These are phyloP conservation scores for Exophiala bonariae DNA, from an alignment of 2,329 filamentous ascomycete genomes.

Conservation along the genomic window DNA sequence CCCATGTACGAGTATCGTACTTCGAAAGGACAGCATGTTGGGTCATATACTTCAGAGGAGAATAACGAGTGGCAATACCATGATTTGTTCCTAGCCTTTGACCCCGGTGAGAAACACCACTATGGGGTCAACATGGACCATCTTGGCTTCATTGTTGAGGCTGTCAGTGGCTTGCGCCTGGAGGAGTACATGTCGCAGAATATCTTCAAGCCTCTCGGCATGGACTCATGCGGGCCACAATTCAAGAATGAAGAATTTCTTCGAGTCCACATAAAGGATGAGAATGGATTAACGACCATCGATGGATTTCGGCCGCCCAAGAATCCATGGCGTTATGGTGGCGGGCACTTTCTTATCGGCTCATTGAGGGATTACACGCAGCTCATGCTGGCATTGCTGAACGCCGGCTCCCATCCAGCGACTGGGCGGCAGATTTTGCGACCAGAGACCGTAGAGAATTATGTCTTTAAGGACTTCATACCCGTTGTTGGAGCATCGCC, in stretches of 20 bases:
- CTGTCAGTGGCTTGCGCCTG: slow-evolving; percentile 42
- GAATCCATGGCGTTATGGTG: too few species aligned
- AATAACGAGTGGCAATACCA: slow-evolving; percentile 9
- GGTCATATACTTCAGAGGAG: slow-evolving; percentile 1
- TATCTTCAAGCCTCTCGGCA: slow-evolving; percentile 47
- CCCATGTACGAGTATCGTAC: slow-evolving; percentile 11
- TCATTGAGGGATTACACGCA: slow-evolving; percentile 22
- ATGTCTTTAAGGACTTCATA: slow-evolving; percentile 20
- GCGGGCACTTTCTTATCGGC: too few species aligned
- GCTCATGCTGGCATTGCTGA: slow-evolving; percentile 18
- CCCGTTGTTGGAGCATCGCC: too few species aligned
- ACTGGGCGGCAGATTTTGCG: slow-evolving; percentile 20
- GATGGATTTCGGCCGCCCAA: too few species aligned
- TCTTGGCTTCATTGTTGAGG: slow-evolving; percentile 50
- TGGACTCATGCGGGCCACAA: slow-evolving; percentile 24
- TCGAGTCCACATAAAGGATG: too few species aligned
- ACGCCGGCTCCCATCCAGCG: slow-evolving; percentile 19
- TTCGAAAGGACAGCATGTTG: slow-evolving; percentile 11
- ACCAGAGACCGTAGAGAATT: slow-evolving; percentile 19
- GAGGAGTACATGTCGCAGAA: slow-evolving; percentile 48
- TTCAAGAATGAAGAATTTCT: too few species aligned
- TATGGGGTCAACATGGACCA: slow-evolving; percentile 46
- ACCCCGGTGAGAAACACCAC: slow-evolving; percentile 22
- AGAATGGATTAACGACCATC: too few species aligned
- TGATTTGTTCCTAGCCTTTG: slow-evolving; percentile 15